Conservation (phyloP, 768 basidiomycete species). For the Aureoboletus auriporus region DNA sequence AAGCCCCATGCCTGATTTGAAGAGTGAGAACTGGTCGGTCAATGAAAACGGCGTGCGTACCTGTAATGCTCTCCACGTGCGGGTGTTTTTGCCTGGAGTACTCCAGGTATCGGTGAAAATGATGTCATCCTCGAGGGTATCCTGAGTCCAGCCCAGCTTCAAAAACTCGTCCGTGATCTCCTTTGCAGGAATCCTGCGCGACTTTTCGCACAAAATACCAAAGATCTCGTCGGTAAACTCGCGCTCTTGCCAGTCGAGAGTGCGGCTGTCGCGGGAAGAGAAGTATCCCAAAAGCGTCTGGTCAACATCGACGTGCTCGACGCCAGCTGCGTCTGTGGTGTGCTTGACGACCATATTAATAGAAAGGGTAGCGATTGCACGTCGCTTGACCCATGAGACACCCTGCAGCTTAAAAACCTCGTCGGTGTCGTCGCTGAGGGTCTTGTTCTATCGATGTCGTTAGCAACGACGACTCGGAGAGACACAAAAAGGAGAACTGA, state of each 20-base stretch:
- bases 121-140: constrained; percentile 32
- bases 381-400: constrained; percentile 67
- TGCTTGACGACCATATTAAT: constrained; percentile 63
- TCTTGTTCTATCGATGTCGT: constrained; percentile 52
- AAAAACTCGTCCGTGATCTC: constrained; percentile 44
- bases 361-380: constrained; percentile 51
- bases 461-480: not conserved
- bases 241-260: constrained; percentile 53
- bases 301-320: constrained; percentile 66
- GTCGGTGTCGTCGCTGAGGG: constrained; percentile 58
- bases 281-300: constrained; percentile 64
- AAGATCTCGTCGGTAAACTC: constrained; percentile 55
- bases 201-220: constrained; percentile 52
- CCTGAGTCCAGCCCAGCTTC: constrained; percentile 40
- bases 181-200: constrained; percentile 46
- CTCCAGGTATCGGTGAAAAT: constrained; percentile 45
- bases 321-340: constrained; percentile 51
- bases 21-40: not conserved
- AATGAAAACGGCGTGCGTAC: constrained; percentile 31
- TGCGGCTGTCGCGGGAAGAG: constrained; percentile 50
- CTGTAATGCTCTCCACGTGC: constrained; percentile 61
- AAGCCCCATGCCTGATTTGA: constrained; percentile 55
- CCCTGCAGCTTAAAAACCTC: constrained; percentile 68
- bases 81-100: constrained; percentile 57
- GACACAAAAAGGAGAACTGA: constrained; percentile 23